phyloP scores from a whole-genome alignment of 2,329 filamentous ascomycete genomes.

The Fonsecaea erecta region DNA sequence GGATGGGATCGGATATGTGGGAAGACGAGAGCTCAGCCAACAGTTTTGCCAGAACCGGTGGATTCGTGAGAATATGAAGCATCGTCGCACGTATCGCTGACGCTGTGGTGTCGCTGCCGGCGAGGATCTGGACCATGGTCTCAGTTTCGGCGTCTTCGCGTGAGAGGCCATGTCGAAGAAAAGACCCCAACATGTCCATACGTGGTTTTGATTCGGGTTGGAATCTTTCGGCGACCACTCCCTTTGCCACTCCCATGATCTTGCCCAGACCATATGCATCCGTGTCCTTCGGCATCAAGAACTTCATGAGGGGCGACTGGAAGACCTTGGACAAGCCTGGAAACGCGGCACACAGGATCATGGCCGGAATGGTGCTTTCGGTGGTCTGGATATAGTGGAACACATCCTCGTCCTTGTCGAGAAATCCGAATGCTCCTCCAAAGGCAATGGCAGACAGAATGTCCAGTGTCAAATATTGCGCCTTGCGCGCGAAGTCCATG shows the following conservation, averaged over 20 bases:
- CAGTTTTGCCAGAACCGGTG: conserved; percentile 42
- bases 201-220: conserved; percentile 22
- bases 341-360: conserved; percentile 30
- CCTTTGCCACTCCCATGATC: conserved; percentile 31
- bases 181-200: conserved; percentile 42
- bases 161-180: conserved; percentile 39
- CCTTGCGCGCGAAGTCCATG: conserved; percentile 27
- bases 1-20: conserved; percentile 39
- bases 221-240: conserved; percentile 37
- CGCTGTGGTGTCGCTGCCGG: conserved; percentile 56
- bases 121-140: conserved; percentile 35
- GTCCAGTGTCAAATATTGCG: conserved; percentile 32
- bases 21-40: conserved; percentile 44
- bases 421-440: conserved; percentile 29
- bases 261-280: conserved; percentile 30
- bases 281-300: conserved; percentile 26
- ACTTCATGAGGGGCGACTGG: conserved; percentile 23
- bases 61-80: conserved; percentile 25
- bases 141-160: conserved; percentile 28
- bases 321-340: conserved; percentile 30
- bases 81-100: conserved; percentile 24
- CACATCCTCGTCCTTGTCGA: conserved; percentile 28
- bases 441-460: conserved; percentile 30
- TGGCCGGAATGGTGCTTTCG: conserved; percentile 25
- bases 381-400: conserved; percentile 27